Conservation (phyloP, 441 rosid species). For the Pelargonium myrrhifolium region DNA sequence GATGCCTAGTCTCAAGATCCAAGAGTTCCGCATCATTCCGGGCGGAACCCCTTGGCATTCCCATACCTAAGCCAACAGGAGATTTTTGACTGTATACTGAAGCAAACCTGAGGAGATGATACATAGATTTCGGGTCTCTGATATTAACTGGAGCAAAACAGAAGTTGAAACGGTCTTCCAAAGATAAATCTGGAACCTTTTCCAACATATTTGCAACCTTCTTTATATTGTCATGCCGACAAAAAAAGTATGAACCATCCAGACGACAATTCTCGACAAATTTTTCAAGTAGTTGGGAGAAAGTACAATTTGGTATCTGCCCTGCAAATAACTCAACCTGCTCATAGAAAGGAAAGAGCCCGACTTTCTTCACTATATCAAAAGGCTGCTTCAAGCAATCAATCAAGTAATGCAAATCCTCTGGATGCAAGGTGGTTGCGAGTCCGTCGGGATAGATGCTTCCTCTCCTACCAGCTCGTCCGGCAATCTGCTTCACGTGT, state of each 20-base stretch:
- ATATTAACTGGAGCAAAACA: slow-evolving; percentile 92
- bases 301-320: slow-evolving; percentile 48
- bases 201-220: slow-evolving; percentile 95
- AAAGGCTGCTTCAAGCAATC: slow-evolving; percentile 85
- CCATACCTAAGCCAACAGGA: slow-evolving; percentile 80
- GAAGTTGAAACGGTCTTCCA: slow-evolving; percentile 89
- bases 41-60: slow-evolving; percentile 83
- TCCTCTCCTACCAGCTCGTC: slow-evolving; percentile 96
- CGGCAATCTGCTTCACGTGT: slow-evolving; percentile 92
- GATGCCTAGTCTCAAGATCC: slow-evolving; percentile 82
- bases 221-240: slow-evolving; percentile 74
- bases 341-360: slow-evolving; percentile 88
- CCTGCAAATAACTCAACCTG: slow-evolving; percentile 89
- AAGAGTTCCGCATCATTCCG: slow-evolving; percentile 68
- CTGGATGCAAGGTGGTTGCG: slow-evolving; percentile 63
- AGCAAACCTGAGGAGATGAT: slow-evolving; percentile 73
- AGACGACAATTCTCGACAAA: slow-evolving; percentile 73
- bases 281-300: slow-evolving; percentile 65
- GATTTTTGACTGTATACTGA: slow-evolving; percentile 51
- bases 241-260: slow-evolving; percentile 80
- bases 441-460: slow-evolving; percentile 85
- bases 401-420: slow-evolving; percentile 65
- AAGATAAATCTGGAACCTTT: slow-evolving; percentile 60
- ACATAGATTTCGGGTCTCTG: slow-evolving; percentile 88
- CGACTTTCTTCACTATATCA: slow-evolving; percentile 65